A percentile compares a stretch with the other conserved stretches of the same genome.
These are phyloP conservation scores for Colletotrichum tropicale DNA, from an alignment of 2,329 filamentous ascomycete species.

Conservation along the genomic window DNA sequence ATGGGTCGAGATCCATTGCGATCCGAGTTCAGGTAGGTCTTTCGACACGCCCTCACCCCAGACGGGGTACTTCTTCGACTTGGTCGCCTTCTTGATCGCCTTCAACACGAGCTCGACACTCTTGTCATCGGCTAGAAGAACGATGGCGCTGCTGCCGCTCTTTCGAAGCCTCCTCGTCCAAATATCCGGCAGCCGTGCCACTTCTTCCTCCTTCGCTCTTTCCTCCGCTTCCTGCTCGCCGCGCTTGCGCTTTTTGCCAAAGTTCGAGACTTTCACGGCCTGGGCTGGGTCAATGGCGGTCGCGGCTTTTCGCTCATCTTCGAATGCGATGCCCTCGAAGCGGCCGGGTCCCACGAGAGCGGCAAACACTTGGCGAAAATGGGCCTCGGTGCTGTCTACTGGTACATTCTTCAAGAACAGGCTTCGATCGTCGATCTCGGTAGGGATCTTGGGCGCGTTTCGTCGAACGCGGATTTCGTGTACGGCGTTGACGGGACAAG, in stretches of 20 bases:
- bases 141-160: conserved; percentile 80
- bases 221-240: conserved; percentile 63
- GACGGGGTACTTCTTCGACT: conserved; percentile 63
- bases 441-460: conserved; percentile 80
- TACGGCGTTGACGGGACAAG: conserved; percentile 65
- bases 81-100: conserved; percentile 67
- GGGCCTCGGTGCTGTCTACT: conserved; percentile 77
- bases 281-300: conserved; percentile 49
- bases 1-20: conserved; percentile 66
- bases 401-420: conserved; percentile 93
- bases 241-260: conserved; percentile 59
- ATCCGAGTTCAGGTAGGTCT: conserved; percentile 63
- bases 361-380: conserved; percentile 78
- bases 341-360: conserved; percentile 76
- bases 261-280: conserved; percentile 40
- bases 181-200: conserved; percentile 67
- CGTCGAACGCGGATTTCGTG: conserved; percentile 89
- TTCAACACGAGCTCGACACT: conserved; percentile 80
- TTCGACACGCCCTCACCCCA: conserved; percentile 72
- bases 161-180: conserved; percentile 75
- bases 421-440: conserved; percentile 74
- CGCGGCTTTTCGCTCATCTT: conserved; percentile 56
- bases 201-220: conserved; percentile 59
- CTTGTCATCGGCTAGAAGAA: conserved; percentile 82
- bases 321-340: conserved; percentile 80